Conservation (phyloP, 177 flowering plant species). For the Vitis hybrid region DNA sequence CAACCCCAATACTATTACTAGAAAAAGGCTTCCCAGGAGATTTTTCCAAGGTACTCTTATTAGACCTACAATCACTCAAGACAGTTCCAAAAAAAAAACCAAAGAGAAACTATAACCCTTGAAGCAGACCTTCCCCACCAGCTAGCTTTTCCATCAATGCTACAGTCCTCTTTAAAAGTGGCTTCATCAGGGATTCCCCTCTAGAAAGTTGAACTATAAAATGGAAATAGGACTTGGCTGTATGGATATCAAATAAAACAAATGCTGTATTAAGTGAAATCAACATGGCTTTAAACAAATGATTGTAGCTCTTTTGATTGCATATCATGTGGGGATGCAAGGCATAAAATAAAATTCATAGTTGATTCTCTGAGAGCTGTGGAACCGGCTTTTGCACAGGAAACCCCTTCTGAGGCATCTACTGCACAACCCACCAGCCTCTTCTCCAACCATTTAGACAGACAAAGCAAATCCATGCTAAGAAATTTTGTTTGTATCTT, state of each 20-base stretch:
- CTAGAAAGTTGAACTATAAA: too few relatives aligned
- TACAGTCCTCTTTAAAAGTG: slow-evolving; percentile 57
- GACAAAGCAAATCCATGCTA: slow-evolving; percentile 45
- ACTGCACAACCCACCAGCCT: too few relatives aligned
- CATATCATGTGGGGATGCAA: too few relatives aligned
- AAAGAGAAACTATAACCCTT: slow-evolving; percentile 80
- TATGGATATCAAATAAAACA: too few relatives aligned
- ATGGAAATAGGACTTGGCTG: too few relatives aligned
- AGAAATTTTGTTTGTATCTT: slow-evolving; percentile 63
- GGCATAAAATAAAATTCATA: too few relatives aligned
- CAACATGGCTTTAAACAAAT: too few relatives aligned
- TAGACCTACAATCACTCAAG: slow-evolving; percentile 63
- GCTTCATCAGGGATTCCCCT: slow-evolving; percentile 33
- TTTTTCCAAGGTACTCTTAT: slow-evolving; percentile 38
- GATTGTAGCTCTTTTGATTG: too few relatives aligned
- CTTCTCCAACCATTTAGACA: slow-evolving; percentile 49
- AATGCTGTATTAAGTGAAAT: too few relatives aligned
- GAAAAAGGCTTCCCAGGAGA: slow-evolving; percentile 44
- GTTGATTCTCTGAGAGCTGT: too few relatives aligned
- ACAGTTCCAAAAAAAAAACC: slow-evolving; percentile 54
- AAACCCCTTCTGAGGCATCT: too few relatives aligned
- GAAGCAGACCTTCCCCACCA: slow-evolving; percentile 59
- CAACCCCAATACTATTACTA: slow-evolving; percentile 39
- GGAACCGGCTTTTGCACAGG: too few relatives aligned
- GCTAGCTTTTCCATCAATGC: slow-evolving; percentile 69